These are phyloP conservation scores for Phytophthora cajani DNA, from an alignment of 352 stramenopile species.

Conservation along the genomic window DNA sequence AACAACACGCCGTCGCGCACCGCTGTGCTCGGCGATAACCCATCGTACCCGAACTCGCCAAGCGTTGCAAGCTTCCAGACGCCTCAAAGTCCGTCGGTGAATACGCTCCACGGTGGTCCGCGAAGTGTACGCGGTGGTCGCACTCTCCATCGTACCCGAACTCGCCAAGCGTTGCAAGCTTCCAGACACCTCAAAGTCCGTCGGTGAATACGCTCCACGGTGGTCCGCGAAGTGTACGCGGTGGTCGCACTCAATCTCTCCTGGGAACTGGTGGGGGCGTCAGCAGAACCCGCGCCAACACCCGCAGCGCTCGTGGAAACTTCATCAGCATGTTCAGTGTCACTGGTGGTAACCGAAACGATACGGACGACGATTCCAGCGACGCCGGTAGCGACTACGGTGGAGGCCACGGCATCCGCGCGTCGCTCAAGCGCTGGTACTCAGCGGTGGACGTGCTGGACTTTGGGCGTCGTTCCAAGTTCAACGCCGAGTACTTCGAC, in stretches of 20 bases:
- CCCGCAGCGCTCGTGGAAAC: slow-evolving; percentile 41
- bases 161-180: slow-evolving; percentile 64
- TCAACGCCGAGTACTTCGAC: slow-evolving; percentile 83
- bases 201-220: slow-evolving; percentile 30
- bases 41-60: slow-evolving; percentile 72
- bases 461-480: slow-evolving; percentile 75
- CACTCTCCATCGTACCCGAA: slow-evolving; percentile 71
- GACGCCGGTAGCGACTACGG: slow-evolving; percentile 57
- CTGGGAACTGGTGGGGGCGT: slow-evolving; percentile 23
- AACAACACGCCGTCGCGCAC: slow-evolving; percentile 45
- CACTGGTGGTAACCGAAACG: slow-evolving; percentile 27
- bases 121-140: slow-evolving; percentile 37
- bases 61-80: slow-evolving; percentile 61
- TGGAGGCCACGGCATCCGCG: slow-evolving; percentile 54
- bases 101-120: slow-evolving; percentile 25
- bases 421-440: slow-evolving; percentile 79
- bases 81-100: slow-evolving; percentile 50
- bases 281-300: slow-evolving; percentile 28
- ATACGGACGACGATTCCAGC: slow-evolving; percentile 47
- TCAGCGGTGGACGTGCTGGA: slow-evolving; percentile 75
- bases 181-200: slow-evolving; percentile 58
- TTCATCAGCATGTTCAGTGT: slow-evolving; percentile 45
- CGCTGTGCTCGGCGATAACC: slow-evolving; percentile 47
- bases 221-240: slow-evolving; percentile 34
- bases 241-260: slow-evolving; percentile 32